Evolutionary conservation across 2,329 filamentous ascomycete species (phyloP).

Genomic region (Cytospora leucostoma): DNA sequence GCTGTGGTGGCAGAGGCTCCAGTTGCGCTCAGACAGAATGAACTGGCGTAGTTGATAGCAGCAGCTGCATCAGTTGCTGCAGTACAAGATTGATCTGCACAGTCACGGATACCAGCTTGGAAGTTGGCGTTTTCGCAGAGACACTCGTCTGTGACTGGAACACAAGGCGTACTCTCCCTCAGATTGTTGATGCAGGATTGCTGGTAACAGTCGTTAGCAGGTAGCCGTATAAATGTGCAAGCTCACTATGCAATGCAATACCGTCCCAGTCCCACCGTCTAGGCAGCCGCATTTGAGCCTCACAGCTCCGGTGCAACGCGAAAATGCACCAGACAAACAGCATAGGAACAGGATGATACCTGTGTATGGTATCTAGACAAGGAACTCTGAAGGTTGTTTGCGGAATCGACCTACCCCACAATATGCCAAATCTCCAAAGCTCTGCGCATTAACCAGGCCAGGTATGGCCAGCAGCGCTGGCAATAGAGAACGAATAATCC

Average conservation of each 20-base stretch:
- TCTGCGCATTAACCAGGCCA: conserved; percentile 23
- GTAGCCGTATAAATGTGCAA: not conserved
- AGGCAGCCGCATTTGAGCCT: not conserved
- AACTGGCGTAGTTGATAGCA: conserved; percentile 27
- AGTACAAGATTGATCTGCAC: conserved; percentile 29
- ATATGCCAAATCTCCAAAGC: conserved; percentile 22
- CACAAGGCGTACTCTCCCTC: conserved; percentile 19
- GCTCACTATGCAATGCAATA: not conserved
- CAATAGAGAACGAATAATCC: conserved; percentile 15
- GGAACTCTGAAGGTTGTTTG: not conserved
- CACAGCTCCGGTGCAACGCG: not conserved
- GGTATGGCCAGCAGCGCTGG: conserved; percentile 21
- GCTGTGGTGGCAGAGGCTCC: conserved; percentile 9
- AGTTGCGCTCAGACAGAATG: conserved; percentile 28
- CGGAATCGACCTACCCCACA: conserved; percentile 25
- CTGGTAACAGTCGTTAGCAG: conserved; percentile 5
- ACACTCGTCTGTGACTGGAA: conserved; percentile 29
- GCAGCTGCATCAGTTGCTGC: conserved; percentile 28
- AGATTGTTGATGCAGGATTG: conserved; percentile 21
- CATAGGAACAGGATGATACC: not conserved
- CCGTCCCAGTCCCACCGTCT: not conserved
- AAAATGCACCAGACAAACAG: not conserved
- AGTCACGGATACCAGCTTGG: conserved; percentile 29
- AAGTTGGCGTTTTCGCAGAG: conserved; percentile 32
- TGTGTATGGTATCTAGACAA: not conserved